phyloP scores from a whole-genome alignment of 306 rosid genomes.

The Phaseolus lunatus region DNA sequence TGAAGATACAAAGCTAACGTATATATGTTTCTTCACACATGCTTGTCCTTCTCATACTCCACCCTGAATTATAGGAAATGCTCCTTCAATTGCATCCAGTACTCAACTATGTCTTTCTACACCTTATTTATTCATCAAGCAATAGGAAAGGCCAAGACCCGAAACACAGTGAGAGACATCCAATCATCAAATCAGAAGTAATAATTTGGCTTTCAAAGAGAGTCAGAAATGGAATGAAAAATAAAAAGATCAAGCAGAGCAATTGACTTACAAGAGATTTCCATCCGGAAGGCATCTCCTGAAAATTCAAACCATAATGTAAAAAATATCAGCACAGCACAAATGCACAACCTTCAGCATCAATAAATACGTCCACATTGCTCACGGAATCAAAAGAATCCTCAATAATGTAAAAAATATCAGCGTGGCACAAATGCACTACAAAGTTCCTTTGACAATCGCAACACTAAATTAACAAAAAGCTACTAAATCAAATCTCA shows the following conservation, averaged over 20 bases:
- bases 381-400: constrained; percentile 29
- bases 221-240: background rate
- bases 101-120: constrained; percentile 17
- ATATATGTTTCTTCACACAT: background rate
- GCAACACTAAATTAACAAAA: background rate
- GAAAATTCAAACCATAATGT: constrained; percentile 51
- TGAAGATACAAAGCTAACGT: background rate
- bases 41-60: constrained; percentile 13
- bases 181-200: background rate
- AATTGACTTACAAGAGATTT: constrained; percentile 82
- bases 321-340: constrained; percentile 46
- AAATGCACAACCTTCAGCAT: background rate
- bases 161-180: constrained; percentile 2
- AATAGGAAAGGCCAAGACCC: background rate
- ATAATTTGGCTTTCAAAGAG: background rate
- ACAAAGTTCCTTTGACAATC: background rate
- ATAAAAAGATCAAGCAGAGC: constrained; percentile 6
- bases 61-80: background rate
- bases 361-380: constrained; percentile 2
- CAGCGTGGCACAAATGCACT: background rate
- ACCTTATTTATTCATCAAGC: background rate
- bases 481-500: constrained; percentile 23
- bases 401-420: background rate
- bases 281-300: constrained; percentile 90
- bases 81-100: constrained; percentile 3